Evolutionary conservation across 202 grass and related monocot genomes (phyloP), one percentile per base, ranked within the genome.

Genomic region (Eragrostis tef): DNA sequence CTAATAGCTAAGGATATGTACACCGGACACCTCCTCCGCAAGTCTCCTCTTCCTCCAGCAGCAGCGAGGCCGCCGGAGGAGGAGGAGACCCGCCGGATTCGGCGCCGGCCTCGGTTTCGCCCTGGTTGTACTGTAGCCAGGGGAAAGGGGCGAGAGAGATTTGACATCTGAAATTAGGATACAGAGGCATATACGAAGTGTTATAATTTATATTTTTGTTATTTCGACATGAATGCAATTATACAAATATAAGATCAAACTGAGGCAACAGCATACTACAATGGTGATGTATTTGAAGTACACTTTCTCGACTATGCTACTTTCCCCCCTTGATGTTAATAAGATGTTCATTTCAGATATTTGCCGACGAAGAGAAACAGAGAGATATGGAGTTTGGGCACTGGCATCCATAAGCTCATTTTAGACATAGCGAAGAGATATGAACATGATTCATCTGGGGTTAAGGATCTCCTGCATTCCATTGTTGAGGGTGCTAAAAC

Each of bases 301-400:
- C 49, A 17, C 49, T 51, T 51, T 15, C 49, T 17, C 5, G 2
- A 21, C 9, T 9, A 58, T 42, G 31, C 5, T 41, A 66, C 16
- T 8, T 20, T 19, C 5, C 13, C 0, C 21, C 4, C 20, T 7
- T 16, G 21, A 45, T 11, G 21, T 62, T 54, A 76, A 46, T 45
- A 17, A 62, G 17, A 24, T 65, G 27, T 67, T 0, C 39, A 24
- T 20, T 20, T 6, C 77, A 94, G 92, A 21, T 88, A 86, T 77
- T 77, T 92, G 27, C 92, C 92, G 25, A 82, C 90, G 22, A 90
- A 81, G 52, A 73, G 34, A 43, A 94, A 94, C 20, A 78, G 92
- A 84, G 70, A 84, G 29, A 90, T 87, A 58, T 92, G 74, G 92
- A 86, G 62, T 36, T 48, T 92, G 9, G 56, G 21, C 42, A 57